phyloP scores from a whole-genome alignment of 2,329 filamentous ascomycete species.

The Capronia epimyces region DNA sequence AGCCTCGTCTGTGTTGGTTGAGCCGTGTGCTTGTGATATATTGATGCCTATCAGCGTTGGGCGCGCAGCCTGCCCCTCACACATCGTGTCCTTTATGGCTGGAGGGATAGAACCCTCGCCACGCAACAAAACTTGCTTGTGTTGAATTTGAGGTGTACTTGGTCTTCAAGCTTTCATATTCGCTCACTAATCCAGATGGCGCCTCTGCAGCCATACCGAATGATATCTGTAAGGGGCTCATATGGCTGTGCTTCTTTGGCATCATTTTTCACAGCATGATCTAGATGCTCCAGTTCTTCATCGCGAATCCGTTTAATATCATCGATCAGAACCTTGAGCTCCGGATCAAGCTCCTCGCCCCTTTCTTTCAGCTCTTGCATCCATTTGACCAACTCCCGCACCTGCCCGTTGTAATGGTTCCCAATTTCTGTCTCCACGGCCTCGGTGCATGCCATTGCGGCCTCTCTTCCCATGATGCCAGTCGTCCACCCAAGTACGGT shows the following conservation, averaged over 20 bases:
- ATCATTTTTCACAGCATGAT: constrained; percentile 90
- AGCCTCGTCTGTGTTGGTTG: background rate
- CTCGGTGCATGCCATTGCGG: constrained; percentile 97
- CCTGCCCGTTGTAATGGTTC: constrained; percentile 89
- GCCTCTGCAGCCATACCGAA: constrained; percentile 80
- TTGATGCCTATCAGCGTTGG: background rate
- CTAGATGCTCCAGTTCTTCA: constrained; percentile 93
- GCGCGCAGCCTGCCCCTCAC: too few species aligned
- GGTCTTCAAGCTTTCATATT: constrained; percentile 33
- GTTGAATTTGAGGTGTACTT: background rate
- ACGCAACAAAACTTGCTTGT: background rate
- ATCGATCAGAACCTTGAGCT: constrained; percentile 65
- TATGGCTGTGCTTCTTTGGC: constrained; percentile 85
- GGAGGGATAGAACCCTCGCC: background rate
- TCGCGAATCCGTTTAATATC: constrained; percentile 81
- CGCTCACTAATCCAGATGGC: constrained; percentile 78
- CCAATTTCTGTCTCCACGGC: constrained; percentile 98
- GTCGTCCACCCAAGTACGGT: constrained; percentile 83
- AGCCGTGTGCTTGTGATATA: background rate
- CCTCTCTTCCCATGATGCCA: constrained; percentile 80
- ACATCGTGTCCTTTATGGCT: background rate
- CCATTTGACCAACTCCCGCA: constrained; percentile 76
- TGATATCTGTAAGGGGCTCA: constrained; percentile 78
- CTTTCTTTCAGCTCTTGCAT: constrained; percentile 66
- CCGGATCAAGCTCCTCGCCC: constrained; percentile 74